phyloP scores from a whole-genome alignment of 1,139 yeast genomes.

The Debaryomycetaceae sp. region DNA sequence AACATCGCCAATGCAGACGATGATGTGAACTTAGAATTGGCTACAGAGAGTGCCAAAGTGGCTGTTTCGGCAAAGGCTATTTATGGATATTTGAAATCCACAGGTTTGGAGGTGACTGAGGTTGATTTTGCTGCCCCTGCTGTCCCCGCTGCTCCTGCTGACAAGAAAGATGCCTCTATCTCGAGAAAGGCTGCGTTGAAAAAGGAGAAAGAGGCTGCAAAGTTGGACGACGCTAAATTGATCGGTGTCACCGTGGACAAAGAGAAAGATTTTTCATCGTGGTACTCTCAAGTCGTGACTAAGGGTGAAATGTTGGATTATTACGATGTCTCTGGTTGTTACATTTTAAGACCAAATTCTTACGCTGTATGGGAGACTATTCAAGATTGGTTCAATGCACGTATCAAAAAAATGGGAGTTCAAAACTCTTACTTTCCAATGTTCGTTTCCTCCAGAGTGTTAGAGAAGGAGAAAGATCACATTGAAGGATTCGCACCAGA shows the following conservation, averaged over 20 bases:
- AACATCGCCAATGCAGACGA: conserved; percentile 39
- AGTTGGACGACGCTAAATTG: conserved; percentile 82
- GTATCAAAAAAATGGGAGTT: conserved; percentile 86
- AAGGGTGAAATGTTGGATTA: conserved; percentile 98
- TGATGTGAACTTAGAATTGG: conserved; percentile 50
- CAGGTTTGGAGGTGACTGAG: conserved; percentile 51
- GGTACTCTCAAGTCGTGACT: conserved; percentile 95
- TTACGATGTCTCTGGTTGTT: conserved; percentile 98
- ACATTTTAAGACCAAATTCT: conserved; percentile 94
- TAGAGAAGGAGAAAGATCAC: conserved; percentile 98
- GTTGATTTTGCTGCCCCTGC: conserved; percentile 57
- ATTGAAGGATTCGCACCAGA: conserved; percentile 99
- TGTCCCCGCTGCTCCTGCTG: conserved; percentile 28
- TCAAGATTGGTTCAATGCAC: conserved; percentile 78
- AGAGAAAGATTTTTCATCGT: conserved; percentile 84
- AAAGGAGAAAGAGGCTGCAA: conserved; percentile 46
- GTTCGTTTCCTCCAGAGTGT: conserved; percentile 90
- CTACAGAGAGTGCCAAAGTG: conserved; percentile 58
- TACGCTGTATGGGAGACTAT: conserved; percentile 93
- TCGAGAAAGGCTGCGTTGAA: conserved; percentile 23
- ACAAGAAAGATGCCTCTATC: conserved; percentile 12
- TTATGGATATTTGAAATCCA: conserved; percentile 49
- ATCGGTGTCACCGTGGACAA: conserved; percentile 97
- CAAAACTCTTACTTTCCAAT: conserved; percentile 96
- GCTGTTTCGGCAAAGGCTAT: conserved; percentile 52